A percentile compares a stretch with the other conserved stretches of the same genome.
These are phyloP conservation scores for Lecanicillium sp. DNA, from an alignment of 2,329 filamentous ascomycete genomes.

Conservation along the genomic window DNA sequence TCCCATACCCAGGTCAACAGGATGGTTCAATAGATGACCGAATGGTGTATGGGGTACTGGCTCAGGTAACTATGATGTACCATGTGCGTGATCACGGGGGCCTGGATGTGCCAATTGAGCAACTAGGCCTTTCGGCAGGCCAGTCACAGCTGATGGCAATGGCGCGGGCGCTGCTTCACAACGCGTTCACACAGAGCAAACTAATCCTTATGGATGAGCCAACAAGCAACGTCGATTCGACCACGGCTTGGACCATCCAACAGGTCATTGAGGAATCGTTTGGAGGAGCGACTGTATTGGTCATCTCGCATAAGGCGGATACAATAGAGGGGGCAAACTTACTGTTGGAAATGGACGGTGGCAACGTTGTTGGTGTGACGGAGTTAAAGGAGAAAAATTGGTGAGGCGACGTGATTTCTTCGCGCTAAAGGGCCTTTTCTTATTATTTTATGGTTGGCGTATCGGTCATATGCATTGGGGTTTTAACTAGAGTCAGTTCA, in stretches of 20 bases:
- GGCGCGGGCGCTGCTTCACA: conserved; percentile 8
- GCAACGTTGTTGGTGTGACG: no score
- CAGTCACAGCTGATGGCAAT: conserved; percentile 2
- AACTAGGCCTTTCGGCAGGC: conserved; percentile 22
- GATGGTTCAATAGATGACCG: no score
- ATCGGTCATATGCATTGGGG: no score
- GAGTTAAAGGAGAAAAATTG: no score
- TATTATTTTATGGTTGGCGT: no score
- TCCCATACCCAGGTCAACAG: background rate
- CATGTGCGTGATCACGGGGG: conserved; percentile 25
- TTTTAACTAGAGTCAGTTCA: no score
- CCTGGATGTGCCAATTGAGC: conserved; percentile 21
- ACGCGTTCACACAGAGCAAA: conserved; percentile 4
- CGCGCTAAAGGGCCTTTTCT: no score
- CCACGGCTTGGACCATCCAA: background rate
- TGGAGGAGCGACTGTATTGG: background rate
- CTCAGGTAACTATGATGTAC: conserved; percentile 30
- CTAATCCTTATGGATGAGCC: conserved; percentile 1
- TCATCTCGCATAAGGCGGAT: background rate
- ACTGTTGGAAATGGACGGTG: no score
- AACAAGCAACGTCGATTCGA: background rate
- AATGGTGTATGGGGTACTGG: conserved; percentile 22
- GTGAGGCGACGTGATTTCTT: no score
- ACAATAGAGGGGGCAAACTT: no score
- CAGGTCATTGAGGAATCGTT: background rate